Conservation (phyloP, 1,139 yeast species). For the Wickerhamiella infanticola region DNA sequence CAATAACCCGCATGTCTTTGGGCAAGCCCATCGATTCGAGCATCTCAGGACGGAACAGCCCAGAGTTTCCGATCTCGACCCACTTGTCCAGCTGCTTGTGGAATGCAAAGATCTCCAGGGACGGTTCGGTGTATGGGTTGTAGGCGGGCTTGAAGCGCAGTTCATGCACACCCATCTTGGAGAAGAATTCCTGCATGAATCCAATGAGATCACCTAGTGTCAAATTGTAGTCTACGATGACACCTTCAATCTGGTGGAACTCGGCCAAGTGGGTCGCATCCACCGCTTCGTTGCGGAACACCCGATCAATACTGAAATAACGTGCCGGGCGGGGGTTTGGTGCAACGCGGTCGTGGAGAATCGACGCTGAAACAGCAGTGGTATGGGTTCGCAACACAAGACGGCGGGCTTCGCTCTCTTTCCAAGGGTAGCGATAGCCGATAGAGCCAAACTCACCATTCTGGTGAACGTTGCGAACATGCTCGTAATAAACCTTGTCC, state of each 20-base stretch:
- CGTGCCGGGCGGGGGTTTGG: constrained; percentile 81
- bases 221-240: constrained; percentile 86
- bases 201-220: constrained; percentile 95
- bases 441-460: constrained; percentile 85
- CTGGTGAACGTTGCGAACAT: constrained; percentile 72
- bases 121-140: constrained; percentile 98
- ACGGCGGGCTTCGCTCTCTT: constrained; percentile 71
- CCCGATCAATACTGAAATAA: constrained; percentile 92
- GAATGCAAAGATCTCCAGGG: constrained; percentile 94
- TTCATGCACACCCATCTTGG: constrained; percentile 91
- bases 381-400: constrained; percentile 95
- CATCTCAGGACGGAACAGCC: constrained; percentile 99
- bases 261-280: constrained; percentile 99
- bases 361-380: constrained; percentile 79
- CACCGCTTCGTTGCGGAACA: constrained; percentile 98
- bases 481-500: constrained; percentile 62
- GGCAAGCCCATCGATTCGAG: constrained; percentile 96
- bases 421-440: constrained; percentile 98
- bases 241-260: constrained; percentile 99
- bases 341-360: constrained; percentile 73
- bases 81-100: constrained; percentile 89
- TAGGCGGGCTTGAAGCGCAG: constrained; percentile 96
- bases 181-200: constrained; percentile 94
- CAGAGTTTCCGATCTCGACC: constrained; percentile 99
- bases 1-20: constrained; percentile 80